Evolutionary conservation across 2,329 filamentous ascomycete species (phyloP).

Genomic region (Nemania diffusa): DNA sequence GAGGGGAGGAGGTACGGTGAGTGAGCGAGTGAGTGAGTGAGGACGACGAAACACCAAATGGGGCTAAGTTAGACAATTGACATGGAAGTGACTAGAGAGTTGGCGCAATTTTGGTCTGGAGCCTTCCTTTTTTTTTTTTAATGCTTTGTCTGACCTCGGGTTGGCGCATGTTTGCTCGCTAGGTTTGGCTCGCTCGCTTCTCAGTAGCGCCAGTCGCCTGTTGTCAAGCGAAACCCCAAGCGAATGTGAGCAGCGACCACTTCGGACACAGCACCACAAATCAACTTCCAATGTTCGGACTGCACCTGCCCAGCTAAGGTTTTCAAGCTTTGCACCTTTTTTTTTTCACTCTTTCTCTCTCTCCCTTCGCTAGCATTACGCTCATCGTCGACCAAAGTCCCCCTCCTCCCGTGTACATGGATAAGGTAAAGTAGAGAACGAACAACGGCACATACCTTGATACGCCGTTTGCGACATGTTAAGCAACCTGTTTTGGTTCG

Average conservation of each 20-base stretch:
- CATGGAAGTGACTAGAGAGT: slow-evolving; percentile 1
- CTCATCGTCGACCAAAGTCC: slow-evolving; percentile 4
- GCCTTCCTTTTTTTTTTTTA: slow-evolving; percentile 20
- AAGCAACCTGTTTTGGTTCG: slow-evolving; percentile 72
- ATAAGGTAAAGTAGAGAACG: slow-evolving; percentile 16
- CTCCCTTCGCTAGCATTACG: neutral
- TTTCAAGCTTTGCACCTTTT: slow-evolving; percentile 19
- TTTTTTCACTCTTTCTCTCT: slow-evolving; percentile 19
- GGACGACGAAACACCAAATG: slow-evolving; percentile 32
- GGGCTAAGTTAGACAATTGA: slow-evolving; percentile 32
- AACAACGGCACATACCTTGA: slow-evolving; percentile 63
- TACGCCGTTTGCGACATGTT: slow-evolving; percentile 69
- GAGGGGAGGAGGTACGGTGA: slow-evolving; percentile 7
- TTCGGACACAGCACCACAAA: slow-evolving; percentile 32
- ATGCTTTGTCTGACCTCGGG: slow-evolving; percentile 35
- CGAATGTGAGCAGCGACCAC: slow-evolving; percentile 38
- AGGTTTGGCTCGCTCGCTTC: slow-evolving; percentile 49
- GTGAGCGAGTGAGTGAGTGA: slow-evolving; percentile 4
- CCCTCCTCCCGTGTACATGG: slow-evolving; percentile 6
- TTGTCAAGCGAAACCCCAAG: slow-evolving; percentile 51
- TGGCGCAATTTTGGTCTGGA: slow-evolving; percentile 30
- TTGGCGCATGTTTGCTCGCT: slow-evolving; percentile 36
- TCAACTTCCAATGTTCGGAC: slow-evolving; percentile 15
- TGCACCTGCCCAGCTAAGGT: slow-evolving; percentile 20
- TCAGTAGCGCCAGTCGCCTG: slow-evolving; percentile 50